These are phyloP conservation scores for Kockovaella imperatae DNA, from an alignment of 768 basidiomycete genomes.

Conservation along the genomic window DNA sequence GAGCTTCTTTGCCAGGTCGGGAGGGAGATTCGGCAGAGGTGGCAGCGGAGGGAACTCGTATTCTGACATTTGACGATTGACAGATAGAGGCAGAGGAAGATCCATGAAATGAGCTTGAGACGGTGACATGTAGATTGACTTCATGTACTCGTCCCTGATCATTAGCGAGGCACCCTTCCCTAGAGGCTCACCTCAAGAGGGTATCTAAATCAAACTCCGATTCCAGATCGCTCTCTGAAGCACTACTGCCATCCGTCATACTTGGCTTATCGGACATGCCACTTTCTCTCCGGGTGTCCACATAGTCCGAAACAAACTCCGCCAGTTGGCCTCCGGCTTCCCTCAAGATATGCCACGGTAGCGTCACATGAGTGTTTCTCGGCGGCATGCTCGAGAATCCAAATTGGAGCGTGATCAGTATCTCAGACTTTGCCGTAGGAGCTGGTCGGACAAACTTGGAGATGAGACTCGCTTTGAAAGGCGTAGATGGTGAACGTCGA, in stretches of 20 bases:
- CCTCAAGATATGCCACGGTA: conserved; percentile 11
- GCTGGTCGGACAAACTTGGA: conserved; percentile 3
- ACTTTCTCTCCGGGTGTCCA: background rate
- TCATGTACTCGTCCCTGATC: conserved; percentile 27
- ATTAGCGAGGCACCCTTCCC: background rate
- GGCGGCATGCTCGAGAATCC: conserved; percentile 15
- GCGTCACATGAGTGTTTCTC: conserved; percentile 13
- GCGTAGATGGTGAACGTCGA: background rate
- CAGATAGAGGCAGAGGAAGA: background rate
- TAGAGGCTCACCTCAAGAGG: conserved; percentile 25
- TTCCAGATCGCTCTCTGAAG: conserved; percentile 26
- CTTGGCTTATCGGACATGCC: conserved; percentile 9
- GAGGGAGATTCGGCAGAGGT: conserved; percentile 5
- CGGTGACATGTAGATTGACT: conserved; percentile 10
- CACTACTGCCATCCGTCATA: conserved; percentile 34
- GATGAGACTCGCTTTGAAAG: conserved; percentile 17
- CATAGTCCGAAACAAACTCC: conserved; percentile 6
- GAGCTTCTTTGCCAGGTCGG: too few relatives aligned
- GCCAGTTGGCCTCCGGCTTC: conserved; percentile 6
- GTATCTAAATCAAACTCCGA: conserved; percentile 21
- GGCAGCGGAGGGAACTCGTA: background rate
- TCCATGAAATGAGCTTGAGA: background rate
- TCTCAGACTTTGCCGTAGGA: background rate
- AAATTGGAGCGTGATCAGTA: conserved; percentile 23
- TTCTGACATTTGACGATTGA: background rate